A percentile compares a stretch with the other conserved stretches of the same genome.
Conservation (phyloP, 78 protist genomes). For the Speleostelium caveatum region DNA sequence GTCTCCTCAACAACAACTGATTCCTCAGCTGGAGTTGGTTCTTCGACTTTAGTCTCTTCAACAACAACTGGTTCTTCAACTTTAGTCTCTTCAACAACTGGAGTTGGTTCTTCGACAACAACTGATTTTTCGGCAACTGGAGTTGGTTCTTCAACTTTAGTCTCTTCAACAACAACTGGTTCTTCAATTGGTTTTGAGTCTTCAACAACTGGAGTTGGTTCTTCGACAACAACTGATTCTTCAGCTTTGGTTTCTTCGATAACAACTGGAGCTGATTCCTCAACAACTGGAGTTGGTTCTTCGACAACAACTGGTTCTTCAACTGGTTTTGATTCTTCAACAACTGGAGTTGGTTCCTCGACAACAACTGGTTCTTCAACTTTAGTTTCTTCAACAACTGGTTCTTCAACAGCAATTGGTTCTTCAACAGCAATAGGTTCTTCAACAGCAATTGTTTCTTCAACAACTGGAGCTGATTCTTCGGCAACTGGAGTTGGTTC, state of each 20-base stretch:
- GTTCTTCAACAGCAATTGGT: background rate
- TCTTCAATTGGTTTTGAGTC: too few species aligned
- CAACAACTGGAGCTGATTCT: conserved; percentile 9
- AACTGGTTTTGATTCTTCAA: too few species aligned
- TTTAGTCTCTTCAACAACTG: too few species aligned
- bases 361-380: background rate
- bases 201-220: too few species aligned
- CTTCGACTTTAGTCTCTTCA: too few species aligned
- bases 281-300: conserved; percentile 10
- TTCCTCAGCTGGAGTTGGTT: too few species aligned
- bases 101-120: background rate
- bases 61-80: background rate
- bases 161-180: background rate
- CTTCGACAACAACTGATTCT: conserved; percentile 20
- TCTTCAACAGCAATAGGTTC: background rate
- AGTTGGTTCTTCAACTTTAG: background rate
- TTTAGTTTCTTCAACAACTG: background rate
- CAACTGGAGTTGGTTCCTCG: too few species aligned
- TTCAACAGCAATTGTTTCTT: background rate
- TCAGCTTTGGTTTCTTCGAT: background rate
- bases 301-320: conserved; percentile 27
- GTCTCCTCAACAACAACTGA: conserved; percentile 12
- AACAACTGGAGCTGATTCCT: background rate
- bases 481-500: background rate
- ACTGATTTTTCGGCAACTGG: too few species aligned